phyloP scores from a whole-genome alignment of 108 stramenopile genomes.

The Bacterosira constricta region DNA sequence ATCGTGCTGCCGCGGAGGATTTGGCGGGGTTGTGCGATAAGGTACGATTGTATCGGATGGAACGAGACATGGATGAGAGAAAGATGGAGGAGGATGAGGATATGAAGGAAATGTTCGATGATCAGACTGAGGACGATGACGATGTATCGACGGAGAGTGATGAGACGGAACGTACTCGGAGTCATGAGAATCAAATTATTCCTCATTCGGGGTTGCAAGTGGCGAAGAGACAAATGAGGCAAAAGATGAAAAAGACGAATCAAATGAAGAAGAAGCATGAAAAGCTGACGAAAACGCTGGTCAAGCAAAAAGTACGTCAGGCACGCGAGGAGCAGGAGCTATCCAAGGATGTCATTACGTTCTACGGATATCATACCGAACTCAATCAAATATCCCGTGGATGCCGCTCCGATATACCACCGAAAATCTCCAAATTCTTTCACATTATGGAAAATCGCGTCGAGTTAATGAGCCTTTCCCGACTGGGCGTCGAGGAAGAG shows the following conservation, averaged over 20 bases:
- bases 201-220: background rate
- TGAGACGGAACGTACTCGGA: background rate
- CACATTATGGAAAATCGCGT: conserved; percentile 39
- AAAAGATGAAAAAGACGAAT: conserved; percentile 9
- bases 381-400: conserved; percentile 35
- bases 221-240: conserved; percentile 2
- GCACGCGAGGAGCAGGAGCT: conserved; percentile 24
- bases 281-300: conserved; percentile 15
- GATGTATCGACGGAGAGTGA: background rate
- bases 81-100: conserved; percentile 29
- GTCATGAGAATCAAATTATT: background rate
- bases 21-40: conserved; percentile 19
- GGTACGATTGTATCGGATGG: conserved; percentile 35
- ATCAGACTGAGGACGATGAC: background rate
- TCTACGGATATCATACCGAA: conserved; percentile 34
- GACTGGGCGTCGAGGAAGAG: conserved; percentile 24
- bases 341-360: conserved; percentile 28
- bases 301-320: conserved; percentile 29
- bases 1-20: conserved; percentile 26
- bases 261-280: conserved; percentile 16
- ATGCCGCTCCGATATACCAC: conserved; percentile 38
- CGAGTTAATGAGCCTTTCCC: conserved; percentile 37
- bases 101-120: conserved; percentile 4
- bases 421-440: conserved; percentile 38
- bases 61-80: conserved; percentile 35